phyloP scores from a whole-genome alignment of 768 basidiomycete species.

The Xerocomellus chrysenteron region DNA sequence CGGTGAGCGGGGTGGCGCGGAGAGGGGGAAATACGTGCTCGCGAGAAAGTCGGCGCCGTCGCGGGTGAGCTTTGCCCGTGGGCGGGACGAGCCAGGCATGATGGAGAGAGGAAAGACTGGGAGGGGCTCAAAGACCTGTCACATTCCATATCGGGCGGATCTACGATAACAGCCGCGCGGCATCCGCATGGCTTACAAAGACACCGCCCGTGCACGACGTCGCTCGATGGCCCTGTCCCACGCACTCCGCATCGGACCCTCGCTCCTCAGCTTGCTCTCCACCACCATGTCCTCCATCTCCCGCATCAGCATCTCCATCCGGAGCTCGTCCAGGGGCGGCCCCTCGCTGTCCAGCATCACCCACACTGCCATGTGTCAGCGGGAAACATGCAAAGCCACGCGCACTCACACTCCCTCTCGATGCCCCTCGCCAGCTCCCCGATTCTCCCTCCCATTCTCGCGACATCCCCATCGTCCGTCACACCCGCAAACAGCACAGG shows the following conservation, averaged over 20 bases:
- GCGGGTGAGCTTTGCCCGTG: not conserved
- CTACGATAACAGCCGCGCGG: not conserved
- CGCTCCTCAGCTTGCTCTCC: conserved; percentile 57
- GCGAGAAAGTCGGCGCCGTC: conserved; percentile 4
- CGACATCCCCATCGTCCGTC: conserved; percentile 27
- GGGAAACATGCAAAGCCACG: too few species aligned
- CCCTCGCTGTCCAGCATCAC: conserved; percentile 52
- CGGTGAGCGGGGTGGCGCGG: not conserved
- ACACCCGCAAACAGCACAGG: conserved; percentile 58
- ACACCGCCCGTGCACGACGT: conserved; percentile 27
- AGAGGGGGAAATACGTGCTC: not conserved
- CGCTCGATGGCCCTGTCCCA: conserved; percentile 47
- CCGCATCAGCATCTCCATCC: conserved; percentile 42
- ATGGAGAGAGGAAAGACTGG: not conserved
- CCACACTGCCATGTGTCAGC: conserved; percentile 39
- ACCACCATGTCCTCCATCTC: conserved; percentile 70
- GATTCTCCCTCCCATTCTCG: conserved; percentile 44
- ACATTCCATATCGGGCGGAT: conserved; percentile 21
- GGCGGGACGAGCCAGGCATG: not conserved
- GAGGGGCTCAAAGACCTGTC: too few species aligned
- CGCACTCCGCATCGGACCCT: conserved; percentile 55
- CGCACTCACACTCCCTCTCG: conserved; percentile 53
- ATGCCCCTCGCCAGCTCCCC: conserved; percentile 42
- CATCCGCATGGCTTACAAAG: conserved; percentile 27
- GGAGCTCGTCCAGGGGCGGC: conserved; percentile 40